phyloP scores from a whole-genome alignment of 2,329 filamentous ascomycete genomes.

The Leptographium flavum region DNA sequence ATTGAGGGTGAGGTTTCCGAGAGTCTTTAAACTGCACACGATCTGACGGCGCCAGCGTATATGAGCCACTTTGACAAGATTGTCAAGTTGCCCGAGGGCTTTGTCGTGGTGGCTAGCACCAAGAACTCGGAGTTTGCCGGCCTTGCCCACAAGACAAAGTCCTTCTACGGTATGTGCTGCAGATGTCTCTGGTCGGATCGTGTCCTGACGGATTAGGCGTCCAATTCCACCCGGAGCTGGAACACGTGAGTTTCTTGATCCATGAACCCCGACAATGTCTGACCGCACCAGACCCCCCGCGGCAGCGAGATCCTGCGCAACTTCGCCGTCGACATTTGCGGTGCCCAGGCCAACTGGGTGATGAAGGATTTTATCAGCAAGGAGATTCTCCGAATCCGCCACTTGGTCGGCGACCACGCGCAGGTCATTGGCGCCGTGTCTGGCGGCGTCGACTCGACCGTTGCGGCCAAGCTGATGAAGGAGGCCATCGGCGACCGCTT shows the following conservation, averaged over 20 bases:
- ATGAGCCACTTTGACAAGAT: constrained; percentile 59
- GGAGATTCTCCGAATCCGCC: constrained; percentile 67
- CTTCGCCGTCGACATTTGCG: constrained; percentile 74
- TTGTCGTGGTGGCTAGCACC: constrained; percentile 58
- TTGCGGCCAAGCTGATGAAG: constrained; percentile 60
- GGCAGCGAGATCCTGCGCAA: constrained; percentile 64
- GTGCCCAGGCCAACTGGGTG: constrained; percentile 62
- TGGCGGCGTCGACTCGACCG: constrained; percentile 81
- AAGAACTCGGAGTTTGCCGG: constrained; percentile 64
- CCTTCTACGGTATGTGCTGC: constrained; percentile 43
- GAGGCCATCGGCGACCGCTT: constrained; percentile 71
- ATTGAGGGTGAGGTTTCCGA: constrained; percentile 29
- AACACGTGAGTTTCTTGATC: constrained; percentile 2
- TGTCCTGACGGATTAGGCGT: too few species aligned
- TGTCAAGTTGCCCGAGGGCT: constrained; percentile 49
- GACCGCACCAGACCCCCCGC: constrained; percentile 45
- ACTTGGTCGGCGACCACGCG: constrained; percentile 64
- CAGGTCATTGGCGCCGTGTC: constrained; percentile 48
- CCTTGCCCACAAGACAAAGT: constrained; percentile 55
- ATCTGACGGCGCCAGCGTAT: constrained; percentile 33
- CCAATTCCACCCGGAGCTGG: constrained; percentile 81
- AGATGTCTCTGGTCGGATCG: too few species aligned
- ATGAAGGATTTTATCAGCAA: constrained; percentile 74
- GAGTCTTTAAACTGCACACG: constrained; percentile 1
- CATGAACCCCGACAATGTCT: neutral